Base-by-base conservation (phyloP, 2,329 filamentous ascomycete genomes). In the Ploettnerulaceae sp. region DNA sequence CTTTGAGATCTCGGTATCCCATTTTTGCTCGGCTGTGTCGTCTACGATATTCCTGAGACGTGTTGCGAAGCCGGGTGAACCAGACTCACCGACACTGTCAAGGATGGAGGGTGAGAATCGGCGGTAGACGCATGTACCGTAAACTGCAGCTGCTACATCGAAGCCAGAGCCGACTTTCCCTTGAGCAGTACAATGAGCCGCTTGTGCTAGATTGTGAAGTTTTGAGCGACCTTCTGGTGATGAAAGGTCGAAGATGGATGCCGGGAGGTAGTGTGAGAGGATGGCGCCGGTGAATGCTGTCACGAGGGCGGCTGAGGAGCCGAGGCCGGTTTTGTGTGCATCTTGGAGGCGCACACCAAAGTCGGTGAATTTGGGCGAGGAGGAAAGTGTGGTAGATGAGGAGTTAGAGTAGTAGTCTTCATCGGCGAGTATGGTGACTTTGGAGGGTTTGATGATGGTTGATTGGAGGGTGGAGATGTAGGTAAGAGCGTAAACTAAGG, bases 151-250 rank as follows among this genome's bases (percentile, higher is more conserved):
- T 0, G 91, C 93, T 42, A 98, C 86, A 64, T 98, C 93, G 65
- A 98, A 98, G 15, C 93, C 93, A 1, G 86, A 93, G 39, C 93
- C 93, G 14, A 98, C 83, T 68, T 98, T 98, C 18, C 93, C 93
- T 70, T 98, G 93, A 0, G 93, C 93, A 1, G 91, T 89, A 64
- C 91, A 96, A 70, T 98, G 93, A 3, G 89, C 84, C 1, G 87
- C 86, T 71, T 98, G 93, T 0, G 91, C 85, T 40, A 98, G 81
- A 67, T 97, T 97, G 71, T 98, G 93, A 44, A 96, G 75, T 39
- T 76, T 77, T 21, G 72, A 71, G 55, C 74, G 74, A 40, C 81
- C 79, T 0, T 67, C 55, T 0, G 73, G 68, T 36, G 74, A 72
- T 37, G 67, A 34, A 43, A 89, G 61, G 66, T 82, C 72, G 63